Evolutionary conservation across 2,329 filamentous ascomycete genomes (phyloP), one percentile per base, ranked within the genome.

Genomic region (Botrytis squamosa): DNA sequence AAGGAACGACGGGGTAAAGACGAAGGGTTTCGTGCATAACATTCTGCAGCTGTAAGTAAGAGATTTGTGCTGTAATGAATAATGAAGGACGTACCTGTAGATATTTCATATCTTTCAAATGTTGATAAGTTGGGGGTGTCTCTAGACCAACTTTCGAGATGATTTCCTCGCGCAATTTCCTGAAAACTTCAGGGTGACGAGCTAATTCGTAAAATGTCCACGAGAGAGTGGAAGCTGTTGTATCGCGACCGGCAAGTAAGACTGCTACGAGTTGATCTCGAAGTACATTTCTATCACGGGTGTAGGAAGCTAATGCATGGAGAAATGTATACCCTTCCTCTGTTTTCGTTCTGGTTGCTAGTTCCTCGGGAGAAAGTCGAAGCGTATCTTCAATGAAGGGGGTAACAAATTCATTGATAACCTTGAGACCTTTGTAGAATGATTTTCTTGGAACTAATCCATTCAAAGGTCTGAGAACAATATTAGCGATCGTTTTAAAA

Each of bases 81-180:
- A 52, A n/a, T 29, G 63, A 38, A 60, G 40, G 40, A 75, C 74
- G 49, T 73, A 80, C 83, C 65, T 83, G 85, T 25, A 96, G 88
- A 81, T 95, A 97, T 79, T 92, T 91, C 94, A 97, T 97, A 77
- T 87, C 87, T 85, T 97, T 97, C 74, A 97, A 86, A 80, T 97
- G 89, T 20, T 89, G 87, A 81, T 97, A 97, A 0, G 91, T 94
- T 0, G 91, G 91, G 5, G 85, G 83, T 9, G 86, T 83, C 22
- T 88, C 84, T 10, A 87, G 82, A 2, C 94, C 94, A 7, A 97
- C 87, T 0, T 85, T 85, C 2, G 86, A 81, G 40, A 90, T 81
- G 79, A 97, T 94, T 82, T 97, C 94, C 38, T 84, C 82, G 38
- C 94, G 90, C 70, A 98, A 86, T 80, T 90, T 92, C 70, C 84